Evolutionary conservation across 1,139 yeast species (phyloP).

Genomic region (Scheffersomyces stambukii): DNA sequence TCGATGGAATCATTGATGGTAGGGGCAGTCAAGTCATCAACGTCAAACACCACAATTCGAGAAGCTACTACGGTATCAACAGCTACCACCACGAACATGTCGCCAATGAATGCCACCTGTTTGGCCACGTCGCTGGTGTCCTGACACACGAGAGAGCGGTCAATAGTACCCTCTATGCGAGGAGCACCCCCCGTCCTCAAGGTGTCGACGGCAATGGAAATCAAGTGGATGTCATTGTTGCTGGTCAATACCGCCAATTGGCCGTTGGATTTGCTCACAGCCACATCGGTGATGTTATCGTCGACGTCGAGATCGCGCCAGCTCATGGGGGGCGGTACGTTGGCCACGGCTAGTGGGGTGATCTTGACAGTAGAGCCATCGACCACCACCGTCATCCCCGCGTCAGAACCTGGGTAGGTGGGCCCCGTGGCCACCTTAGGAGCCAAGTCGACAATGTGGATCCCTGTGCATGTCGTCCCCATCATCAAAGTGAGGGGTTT

Average conservation of each 20-base stretch:
- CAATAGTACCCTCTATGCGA: conserved; percentile 30
- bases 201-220: conserved; percentile 20
- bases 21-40: conserved; percentile 38
- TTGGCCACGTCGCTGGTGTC: conserved; percentile 48
- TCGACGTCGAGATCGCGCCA: conserved; percentile 57
- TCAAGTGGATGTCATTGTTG: conserved; percentile 20
- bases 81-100: conserved; percentile 51
- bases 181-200: conserved; percentile 47
- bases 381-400: conserved; percentile 74
- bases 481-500: conserved; percentile 72
- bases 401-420: conserved; percentile 59
- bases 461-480: conserved; percentile 42
- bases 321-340: conserved; percentile 93
- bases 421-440: conserved; percentile 67
- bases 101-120: conserved; percentile 58
- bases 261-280: conserved; percentile 60
- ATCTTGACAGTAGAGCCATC: conserved; percentile 74
- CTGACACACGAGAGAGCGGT: conserved; percentile 20
- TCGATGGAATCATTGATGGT: conserved; percentile 37
- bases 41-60: conserved; percentile 46
- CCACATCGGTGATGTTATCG: conserved; percentile 56
- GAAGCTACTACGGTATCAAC: conserved; percentile 50
- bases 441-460: conserved; percentile 69
- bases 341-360: conserved; percentile 82
- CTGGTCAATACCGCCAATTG: conserved; percentile 56